phyloP scores from a whole-genome alignment of 1,139 yeast genomes.

The Pichia sp. region DNA sequence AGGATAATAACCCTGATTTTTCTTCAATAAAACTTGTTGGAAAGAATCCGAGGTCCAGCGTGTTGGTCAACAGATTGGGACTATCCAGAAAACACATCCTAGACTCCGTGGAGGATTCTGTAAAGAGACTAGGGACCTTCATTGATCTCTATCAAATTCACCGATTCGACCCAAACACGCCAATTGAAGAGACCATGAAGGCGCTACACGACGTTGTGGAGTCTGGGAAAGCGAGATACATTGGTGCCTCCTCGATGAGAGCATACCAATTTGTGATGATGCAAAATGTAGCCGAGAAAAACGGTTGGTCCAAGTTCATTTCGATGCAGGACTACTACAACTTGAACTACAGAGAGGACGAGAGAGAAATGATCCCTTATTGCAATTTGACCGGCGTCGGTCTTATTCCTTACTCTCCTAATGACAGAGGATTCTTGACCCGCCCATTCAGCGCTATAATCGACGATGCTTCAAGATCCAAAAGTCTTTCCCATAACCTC shows the following conservation, averaged over 20 bases:
- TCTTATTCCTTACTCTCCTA: conserved; percentile 47
- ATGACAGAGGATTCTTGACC: conserved; percentile 39
- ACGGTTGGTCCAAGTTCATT: conserved; percentile 50
- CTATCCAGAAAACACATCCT: conserved; percentile 51
- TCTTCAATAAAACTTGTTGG: conserved; percentile 14
- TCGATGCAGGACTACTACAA: conserved; percentile 57
- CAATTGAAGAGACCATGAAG: conserved; percentile 48
- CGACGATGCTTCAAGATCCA: neutral
- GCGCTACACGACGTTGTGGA: conserved; percentile 49
- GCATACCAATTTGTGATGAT: conserved; percentile 44
- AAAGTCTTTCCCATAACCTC: neutral
- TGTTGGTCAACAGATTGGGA: conserved; percentile 37
- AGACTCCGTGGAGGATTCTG: conserved; percentile 45
- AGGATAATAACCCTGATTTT: conserved; percentile 20
- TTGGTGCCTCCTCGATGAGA: conserved; percentile 56
- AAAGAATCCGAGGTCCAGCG: conserved; percentile 21
- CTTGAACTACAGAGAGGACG: conserved; percentile 54
- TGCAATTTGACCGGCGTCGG: conserved; percentile 45
- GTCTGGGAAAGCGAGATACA: conserved; percentile 45
- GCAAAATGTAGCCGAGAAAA: conserved; percentile 47
- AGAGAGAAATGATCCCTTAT: conserved; percentile 53
- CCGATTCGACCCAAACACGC: conserved; percentile 38
- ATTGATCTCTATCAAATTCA: conserved; percentile 50
- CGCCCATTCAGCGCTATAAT: conserved; percentile 32
- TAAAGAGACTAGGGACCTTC: conserved; percentile 47